Conservation (phyloP, 83 land plant species). For the Picea abies region DNA sequence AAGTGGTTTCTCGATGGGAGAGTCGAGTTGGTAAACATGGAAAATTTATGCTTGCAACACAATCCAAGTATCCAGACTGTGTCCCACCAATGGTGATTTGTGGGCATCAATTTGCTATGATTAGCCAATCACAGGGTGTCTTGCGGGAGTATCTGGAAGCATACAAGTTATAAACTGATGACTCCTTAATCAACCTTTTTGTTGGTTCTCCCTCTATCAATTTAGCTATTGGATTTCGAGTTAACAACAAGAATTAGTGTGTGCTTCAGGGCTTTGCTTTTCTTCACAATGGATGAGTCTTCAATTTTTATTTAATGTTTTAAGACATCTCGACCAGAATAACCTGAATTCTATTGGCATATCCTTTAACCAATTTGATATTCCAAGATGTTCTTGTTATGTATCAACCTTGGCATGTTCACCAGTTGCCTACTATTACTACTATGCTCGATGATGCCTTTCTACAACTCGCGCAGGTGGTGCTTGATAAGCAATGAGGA, state of each 20-base stretch:
- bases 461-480: slow-evolving; percentile 14
- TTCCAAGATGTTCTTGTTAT: slow-evolving; percentile 21
- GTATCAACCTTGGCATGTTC: slow-evolving; percentile 33
- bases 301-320: slow-evolving; percentile 16
- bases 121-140: slow-evolving; percentile 85
- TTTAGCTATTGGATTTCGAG: no score
- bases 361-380: slow-evolving; percentile 25
- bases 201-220: no score
- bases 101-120: slow-evolving; percentile 80
- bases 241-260: no score
- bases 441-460: slow-evolving; percentile 32
- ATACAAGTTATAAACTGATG: no score
- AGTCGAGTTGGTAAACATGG: slow-evolving; percentile 55
- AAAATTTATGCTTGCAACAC: slow-evolving; percentile 65
- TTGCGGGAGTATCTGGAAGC: slow-evolving; percentile 83
- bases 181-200: no score
- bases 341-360: slow-evolving; percentile 22
- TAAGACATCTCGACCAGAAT: not conserved
- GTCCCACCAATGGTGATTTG: slow-evolving; percentile 75
- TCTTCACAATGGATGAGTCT: slow-evolving; percentile 13
- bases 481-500: no score
- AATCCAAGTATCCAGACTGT: slow-evolving; percentile 58
- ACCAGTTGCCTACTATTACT: slow-evolving; percentile 30
- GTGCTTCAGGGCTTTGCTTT: no score
- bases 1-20: slow-evolving; percentile 33